Evolutionary conservation across 805 yeast genomes (phyloP).

Genomic region (Suhomyces sp.): DNA sequence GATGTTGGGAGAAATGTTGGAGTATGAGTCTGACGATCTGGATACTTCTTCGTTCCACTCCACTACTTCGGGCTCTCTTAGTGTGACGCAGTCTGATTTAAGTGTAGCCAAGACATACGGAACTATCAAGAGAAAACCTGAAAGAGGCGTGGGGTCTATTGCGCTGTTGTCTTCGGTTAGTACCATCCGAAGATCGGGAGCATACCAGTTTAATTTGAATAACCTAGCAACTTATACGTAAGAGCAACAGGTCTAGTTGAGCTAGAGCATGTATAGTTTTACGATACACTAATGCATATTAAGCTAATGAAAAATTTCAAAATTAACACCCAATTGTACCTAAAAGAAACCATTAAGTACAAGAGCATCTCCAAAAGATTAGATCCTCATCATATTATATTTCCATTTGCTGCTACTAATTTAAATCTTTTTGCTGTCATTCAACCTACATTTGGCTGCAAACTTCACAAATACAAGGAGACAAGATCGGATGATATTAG

Average conservation of each 20-base stretch:
- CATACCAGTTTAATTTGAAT: slow-evolving; percentile 6
- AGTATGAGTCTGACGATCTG: slow-evolving; percentile 33
- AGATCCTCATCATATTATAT: too few species aligned
- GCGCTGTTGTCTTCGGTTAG: slow-evolving; percentile 4
- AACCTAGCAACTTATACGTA: not conserved
- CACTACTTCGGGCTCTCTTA: not conserved
- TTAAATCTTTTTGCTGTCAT: too few species aligned
- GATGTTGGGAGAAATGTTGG: slow-evolving; percentile 44
- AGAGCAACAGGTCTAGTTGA: too few species aligned
- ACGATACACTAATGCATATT: too few species aligned
- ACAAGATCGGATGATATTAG: too few species aligned
- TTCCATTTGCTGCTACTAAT: too few species aligned
- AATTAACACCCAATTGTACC: too few species aligned
- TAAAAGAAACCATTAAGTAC: too few species aligned
- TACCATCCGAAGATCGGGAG: slow-evolving; percentile 7
- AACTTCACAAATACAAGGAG: too few species aligned
- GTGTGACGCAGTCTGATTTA: slow-evolving; percentile 10
- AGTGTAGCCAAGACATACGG: slow-evolving; percentile 16
- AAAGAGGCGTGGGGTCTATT: not conserved
- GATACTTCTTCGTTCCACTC: slow-evolving; percentile 5
- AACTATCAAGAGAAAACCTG: slow-evolving; percentile 7
- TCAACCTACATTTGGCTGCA: too few species aligned
- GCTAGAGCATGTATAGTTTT: not conserved
- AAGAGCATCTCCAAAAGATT: too few species aligned
- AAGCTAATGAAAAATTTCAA: too few species aligned